These are phyloP conservation scores for Exophiala viscosa DNA, from an alignment of 2,329 filamentous ascomycete species.

Conservation along the genomic window DNA sequence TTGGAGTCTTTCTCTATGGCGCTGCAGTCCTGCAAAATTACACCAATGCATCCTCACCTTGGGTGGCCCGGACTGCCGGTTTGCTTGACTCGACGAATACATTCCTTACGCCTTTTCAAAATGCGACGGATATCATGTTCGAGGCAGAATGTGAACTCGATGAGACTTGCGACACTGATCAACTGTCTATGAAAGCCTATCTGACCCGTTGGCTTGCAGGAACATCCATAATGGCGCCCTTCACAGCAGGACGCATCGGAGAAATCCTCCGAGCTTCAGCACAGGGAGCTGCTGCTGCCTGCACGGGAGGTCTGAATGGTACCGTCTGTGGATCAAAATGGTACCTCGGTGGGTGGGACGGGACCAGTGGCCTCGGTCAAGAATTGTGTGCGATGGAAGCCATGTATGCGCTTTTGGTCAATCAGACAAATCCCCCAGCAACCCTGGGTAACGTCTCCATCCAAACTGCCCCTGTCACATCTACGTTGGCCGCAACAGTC, in stretches of 20 bases:
- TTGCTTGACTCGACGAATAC: slow-evolving; percentile 49
- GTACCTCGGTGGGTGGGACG: slow-evolving; percentile 53
- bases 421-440: slow-evolving; percentile 25
- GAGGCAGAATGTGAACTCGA: slow-evolving; percentile 65
- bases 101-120: slow-evolving; percentile 47
- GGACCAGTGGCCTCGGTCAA: slow-evolving; percentile 60
- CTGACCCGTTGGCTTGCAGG: slow-evolving; percentile 63
- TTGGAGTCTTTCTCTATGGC: slow-evolving; percentile 55
- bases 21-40: slow-evolving; percentile 48
- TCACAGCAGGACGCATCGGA: slow-evolving; percentile 53
- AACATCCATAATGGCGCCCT: slow-evolving; percentile 60
- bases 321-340: slow-evolving; percentile 64
- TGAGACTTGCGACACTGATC: slow-evolving; percentile 64
- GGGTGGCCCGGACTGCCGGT: slow-evolving; percentile 51
- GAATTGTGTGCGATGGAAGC: slow-evolving; percentile 66
- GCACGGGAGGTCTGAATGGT: slow-evolving; percentile 56
- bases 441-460: slow-evolving; percentile 16
- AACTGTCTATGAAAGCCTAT: slow-evolving; percentile 69
- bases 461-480: slow-evolving; percentile 6
- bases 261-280: slow-evolving; percentile 58
- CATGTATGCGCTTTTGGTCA: slow-evolving; percentile 37
- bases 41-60: slow-evolving; percentile 55
- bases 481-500: slow-evolving; percentile 12
- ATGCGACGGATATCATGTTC: slow-evolving; percentile 54
- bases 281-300: slow-evolving; percentile 55